phyloP scores from a whole-genome alignment of 306 rosid species.

The Mimosa bimucronata region DNA sequence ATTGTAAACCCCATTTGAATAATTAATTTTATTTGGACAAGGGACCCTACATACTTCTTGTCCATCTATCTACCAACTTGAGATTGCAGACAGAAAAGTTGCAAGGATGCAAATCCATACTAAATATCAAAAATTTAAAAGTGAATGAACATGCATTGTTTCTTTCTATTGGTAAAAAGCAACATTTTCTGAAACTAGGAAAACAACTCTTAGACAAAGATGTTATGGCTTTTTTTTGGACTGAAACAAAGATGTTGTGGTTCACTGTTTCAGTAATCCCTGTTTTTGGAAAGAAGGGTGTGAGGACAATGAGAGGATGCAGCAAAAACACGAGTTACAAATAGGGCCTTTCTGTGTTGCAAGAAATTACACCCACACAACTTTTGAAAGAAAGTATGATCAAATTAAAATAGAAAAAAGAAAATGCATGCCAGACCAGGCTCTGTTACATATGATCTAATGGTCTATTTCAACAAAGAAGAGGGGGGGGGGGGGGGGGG shows the following conservation, averaged over 20 bases:
- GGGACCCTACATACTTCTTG: too few relatives aligned
- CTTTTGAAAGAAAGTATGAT: conserved; percentile 11
- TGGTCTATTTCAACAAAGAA: conserved; percentile 25
- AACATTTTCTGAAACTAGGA: neutral
- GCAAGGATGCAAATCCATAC: neutral
- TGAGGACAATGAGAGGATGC: neutral
- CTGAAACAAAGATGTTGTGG: neutral
- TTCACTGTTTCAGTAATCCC: neutral
- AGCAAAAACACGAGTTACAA: conserved; percentile 10
- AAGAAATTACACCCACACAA: conserved; percentile 16
- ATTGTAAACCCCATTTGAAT: neutral
- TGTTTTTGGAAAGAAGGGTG: neutral
- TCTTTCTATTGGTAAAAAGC: neutral
- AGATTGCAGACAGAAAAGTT: neutral
- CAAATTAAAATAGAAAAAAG: conserved; percentile 13
- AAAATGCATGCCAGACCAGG: conserved; percentile 19
- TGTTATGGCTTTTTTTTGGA: too few relatives aligned
- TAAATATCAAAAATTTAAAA: neutral
- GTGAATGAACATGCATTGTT: conserved; percentile 1
- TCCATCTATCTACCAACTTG: neutral
- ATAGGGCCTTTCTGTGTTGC: conserved; percentile 32
- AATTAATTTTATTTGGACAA: neutral
- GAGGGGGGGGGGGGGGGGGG: too few relatives aligned
- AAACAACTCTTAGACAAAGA: conserved; percentile 8
- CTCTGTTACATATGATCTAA: conserved; percentile 25